Evolutionary conservation across 139 green algal genomes (phyloP), one percentile per base, ranked within the genome.

Genomic region (Zygnema cylindricum): DNA sequence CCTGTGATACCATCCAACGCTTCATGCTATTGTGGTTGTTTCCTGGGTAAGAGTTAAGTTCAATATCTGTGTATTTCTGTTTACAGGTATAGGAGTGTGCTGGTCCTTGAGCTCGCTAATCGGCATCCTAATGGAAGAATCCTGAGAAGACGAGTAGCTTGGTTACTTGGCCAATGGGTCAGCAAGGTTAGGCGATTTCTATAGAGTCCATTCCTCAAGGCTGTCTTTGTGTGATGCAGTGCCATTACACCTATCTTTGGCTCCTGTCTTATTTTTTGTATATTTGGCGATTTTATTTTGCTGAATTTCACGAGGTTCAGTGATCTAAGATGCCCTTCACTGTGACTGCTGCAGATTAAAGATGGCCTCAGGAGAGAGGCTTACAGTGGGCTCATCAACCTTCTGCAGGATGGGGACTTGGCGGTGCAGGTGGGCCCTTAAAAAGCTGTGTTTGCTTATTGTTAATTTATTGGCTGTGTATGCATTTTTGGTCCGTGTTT

Each of bases 271-370:
- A n/a, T n/a, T n/a, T n/a, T n/a, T n/a, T n/a, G n/a, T n/a, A n/a
- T n/a, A n/a, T n/a, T n/a, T n/a, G n/a, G n/a, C n/a, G n/a, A n/a
- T n/a, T n/a, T n/a, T n/a, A n/a, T n/a, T n/a, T n/a, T n/a, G n/a
- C n/a, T n/a, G n/a, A n/a, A n/a, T n/a, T n/a, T n/a, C n/a, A n/a
- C n/a, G n/a, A n/a, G n/a, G n/a, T n/a, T n/a, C n/a, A n/a, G n/a
- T n/a, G n/a, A n/a, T n/a, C n/a, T n/a, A n/a, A n/a, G n/a, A n/a
- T n/a, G n/a, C n/a, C n/a, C n/a, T n/a, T n/a, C n/a, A n/a, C n/a
- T n/a, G n/a, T n/a, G n/a, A n/a, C n/a, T n/a, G n/a, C 11, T 39
- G 55, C 78, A 91, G 86, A 49, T 91, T 23, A 89, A 91, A 41
- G 86, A 49, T 0, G 82, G 84, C 1, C 32, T 91, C 55, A 38